Conservation (phyloP, 495 filamentous ascomycete species). For the Apodospora peruviana region DNA sequence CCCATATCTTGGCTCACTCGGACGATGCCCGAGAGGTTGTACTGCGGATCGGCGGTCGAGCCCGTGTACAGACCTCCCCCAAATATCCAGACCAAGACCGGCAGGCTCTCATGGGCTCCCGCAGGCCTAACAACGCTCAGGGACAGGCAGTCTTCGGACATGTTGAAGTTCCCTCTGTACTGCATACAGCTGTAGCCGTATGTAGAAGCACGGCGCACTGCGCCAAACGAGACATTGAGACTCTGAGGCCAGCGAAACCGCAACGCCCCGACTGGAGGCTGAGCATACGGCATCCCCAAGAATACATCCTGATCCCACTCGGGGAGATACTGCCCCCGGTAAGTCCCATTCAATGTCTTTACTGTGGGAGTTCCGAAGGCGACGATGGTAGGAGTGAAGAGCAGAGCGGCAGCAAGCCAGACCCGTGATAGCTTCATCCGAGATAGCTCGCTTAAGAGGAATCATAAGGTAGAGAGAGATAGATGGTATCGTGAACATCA, state of each 20-base stretch:
- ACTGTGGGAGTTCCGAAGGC: too few species aligned
- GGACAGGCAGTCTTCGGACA: slow-evolving; percentile 41
- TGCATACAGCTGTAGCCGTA: slow-evolving; percentile 49
- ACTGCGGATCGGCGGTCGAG: slow-evolving; percentile 41
- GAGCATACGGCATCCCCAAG: slow-evolving; percentile 50
- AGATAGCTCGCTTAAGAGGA: too few species aligned
- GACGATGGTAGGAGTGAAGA: not conserved
- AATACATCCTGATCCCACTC: slow-evolving; percentile 47
- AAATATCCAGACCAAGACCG: slow-evolving; percentile 54
- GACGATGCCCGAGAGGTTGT: slow-evolving; percentile 44
- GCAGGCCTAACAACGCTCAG: slow-evolving; percentile 27
- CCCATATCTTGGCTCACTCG: slow-evolving; percentile 21
- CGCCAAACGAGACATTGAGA: slow-evolving; percentile 39
- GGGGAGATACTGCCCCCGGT: slow-evolving; percentile 32
- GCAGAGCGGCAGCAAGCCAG: not conserved
- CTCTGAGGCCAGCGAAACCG: slow-evolving; percentile 28
- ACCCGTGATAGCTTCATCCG: not conserved
- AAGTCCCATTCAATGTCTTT: slow-evolving; percentile 35
- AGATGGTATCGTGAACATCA: too few species aligned
- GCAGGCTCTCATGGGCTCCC: slow-evolving; percentile 12
- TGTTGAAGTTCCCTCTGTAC: slow-evolving; percentile 27
- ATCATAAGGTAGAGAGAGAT: too few species aligned
- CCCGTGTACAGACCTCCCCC: slow-evolving; percentile 53
- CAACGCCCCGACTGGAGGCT: slow-evolving; percentile 28
- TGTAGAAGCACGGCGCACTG: slow-evolving; percentile 33